Base-by-base conservation (phyloP, 2,329 filamentous ascomycete species). In the Knufia fluminis region DNA sequence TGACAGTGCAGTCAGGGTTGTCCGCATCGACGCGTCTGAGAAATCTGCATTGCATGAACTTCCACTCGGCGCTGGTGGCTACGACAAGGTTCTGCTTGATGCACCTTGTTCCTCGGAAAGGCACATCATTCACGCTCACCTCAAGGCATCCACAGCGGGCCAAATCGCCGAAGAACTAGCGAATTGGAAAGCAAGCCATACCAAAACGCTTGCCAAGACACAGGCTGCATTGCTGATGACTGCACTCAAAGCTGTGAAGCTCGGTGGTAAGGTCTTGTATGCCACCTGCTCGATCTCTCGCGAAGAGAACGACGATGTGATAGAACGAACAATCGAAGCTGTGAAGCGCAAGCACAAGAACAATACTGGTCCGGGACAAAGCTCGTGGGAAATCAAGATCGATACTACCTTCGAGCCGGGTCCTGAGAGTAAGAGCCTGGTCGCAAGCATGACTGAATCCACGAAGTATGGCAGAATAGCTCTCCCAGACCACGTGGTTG, bases 51-150 rank as follows among this genome's bases (percentile, higher is more conserved):
- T 36, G 14, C 10, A 28, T 12, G 45, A 48, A 4, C 33, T 50
- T 14, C 48, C 48, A 16, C 31, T 44, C 14, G 42, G 47, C 23
- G 3, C 31, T 22, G 42, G 17, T 17, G 35, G 45, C 17, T 53
- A 53, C 35, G 51, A 53, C 36, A 45, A 41, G 16, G 45, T 53
- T 17, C 32, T 53, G 19, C 26, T 53, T 7, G 51, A 53, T 33
- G 51, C 51, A 2, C 51, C 51, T 20, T 53, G 51, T 31, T 53
- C 51, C 10, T 51, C 48, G 3, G 51, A 53, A 41, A 42, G 51
- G 22, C 51, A 53, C 32, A 44, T 53, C 17, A 38, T 53, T 17
- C 51, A 53, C 31, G 45, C 46, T 14, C 35, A 49, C 22, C 9
- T 45, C 19, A 49, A 45, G 28, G 39, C 50, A 19, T 10, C 20